phyloP scores from a whole-genome alignment of 306 rosid genomes.

The Dalbergia cultrata region DNA sequence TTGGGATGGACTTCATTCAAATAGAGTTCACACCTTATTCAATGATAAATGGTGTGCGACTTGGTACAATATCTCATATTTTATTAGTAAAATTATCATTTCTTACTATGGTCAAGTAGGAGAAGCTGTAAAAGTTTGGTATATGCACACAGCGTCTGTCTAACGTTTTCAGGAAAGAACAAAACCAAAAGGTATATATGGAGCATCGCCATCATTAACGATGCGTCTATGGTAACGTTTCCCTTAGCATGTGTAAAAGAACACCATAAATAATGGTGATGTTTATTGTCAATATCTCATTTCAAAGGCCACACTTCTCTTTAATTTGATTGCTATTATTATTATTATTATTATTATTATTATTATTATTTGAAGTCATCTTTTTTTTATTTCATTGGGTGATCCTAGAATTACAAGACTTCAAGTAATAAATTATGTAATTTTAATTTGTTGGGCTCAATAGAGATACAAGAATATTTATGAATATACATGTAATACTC shows the following conservation, averaged over 20 bases:
- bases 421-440: neutral
- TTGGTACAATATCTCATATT: no score
- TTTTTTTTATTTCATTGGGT: conserved; percentile 11
- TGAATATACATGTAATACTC: neutral
- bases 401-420: neutral
- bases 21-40: no score
- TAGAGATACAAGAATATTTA: conserved; percentile 31
- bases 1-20: no score
- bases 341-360: no score
- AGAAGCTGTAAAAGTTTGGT: conserved; percentile 45
- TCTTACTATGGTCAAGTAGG: no score
- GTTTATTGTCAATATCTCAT: neutral
- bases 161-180: conserved; percentile 36
- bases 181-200: conserved; percentile 43
- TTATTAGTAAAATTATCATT: no score
- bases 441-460: conserved; percentile 20
- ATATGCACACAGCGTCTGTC: conserved; percentile 42
- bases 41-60: no score
- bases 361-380: neutral
- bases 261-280: neutral
- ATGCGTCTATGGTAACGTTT: conserved; percentile 31
- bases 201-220: conserved; percentile 41
- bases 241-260: conserved; percentile 11
- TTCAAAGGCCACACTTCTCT: conserved; percentile 4
- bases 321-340: neutral